phyloP scores from a whole-genome alignment of 129 eudicot genomes.

The Escallonia herrerae region DNA sequence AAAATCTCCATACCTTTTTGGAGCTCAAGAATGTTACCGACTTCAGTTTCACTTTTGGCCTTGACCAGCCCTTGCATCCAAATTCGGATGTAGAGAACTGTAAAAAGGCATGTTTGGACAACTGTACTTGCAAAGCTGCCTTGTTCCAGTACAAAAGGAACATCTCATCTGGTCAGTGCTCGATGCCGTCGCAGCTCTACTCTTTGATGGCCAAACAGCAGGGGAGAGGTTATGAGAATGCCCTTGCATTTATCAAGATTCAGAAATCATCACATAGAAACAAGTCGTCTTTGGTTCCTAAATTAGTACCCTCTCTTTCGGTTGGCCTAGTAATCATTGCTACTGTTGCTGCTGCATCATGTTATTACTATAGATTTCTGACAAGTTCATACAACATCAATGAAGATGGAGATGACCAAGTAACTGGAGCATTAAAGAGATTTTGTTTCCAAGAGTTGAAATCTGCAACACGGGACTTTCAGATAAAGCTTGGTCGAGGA shows the following conservation, averaged over 20 bases:
- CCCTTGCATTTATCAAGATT: conserved; percentile 26
- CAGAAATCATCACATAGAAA: conserved; percentile 4
- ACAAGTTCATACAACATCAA: conserved; percentile 1
- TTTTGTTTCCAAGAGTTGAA: conserved; percentile 6
- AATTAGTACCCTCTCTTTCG: background rate
- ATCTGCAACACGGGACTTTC: conserved; percentile 10
- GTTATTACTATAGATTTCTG: background rate
- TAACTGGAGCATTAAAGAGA: background rate
- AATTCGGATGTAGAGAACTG: conserved; percentile 18
- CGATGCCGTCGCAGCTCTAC: background rate
- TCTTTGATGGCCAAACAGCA: background rate
- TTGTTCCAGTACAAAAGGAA: conserved; percentile 9
- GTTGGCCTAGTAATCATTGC: background rate
- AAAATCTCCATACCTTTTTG: conserved; percentile 18
- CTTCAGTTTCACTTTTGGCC: background rate
- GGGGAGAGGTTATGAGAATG: background rate
- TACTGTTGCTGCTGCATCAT: background rate
- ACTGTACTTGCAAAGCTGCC: conserved; percentile 38
- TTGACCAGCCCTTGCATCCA: background rate
- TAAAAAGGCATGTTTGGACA: conserved; percentile 28
- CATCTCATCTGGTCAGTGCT: background rate
- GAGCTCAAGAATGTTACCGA: conserved; percentile 6
- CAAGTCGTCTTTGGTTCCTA: background rate
- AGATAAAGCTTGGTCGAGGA: conserved; percentile 18
- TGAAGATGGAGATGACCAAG: background rate